Percentiles rank a stretch among this genome's conserved stretches.
These are phyloP conservation scores for Choiromyces venosus DNA, from an alignment of 495 filamentous ascomycete species.

Conservation along the genomic window DNA sequence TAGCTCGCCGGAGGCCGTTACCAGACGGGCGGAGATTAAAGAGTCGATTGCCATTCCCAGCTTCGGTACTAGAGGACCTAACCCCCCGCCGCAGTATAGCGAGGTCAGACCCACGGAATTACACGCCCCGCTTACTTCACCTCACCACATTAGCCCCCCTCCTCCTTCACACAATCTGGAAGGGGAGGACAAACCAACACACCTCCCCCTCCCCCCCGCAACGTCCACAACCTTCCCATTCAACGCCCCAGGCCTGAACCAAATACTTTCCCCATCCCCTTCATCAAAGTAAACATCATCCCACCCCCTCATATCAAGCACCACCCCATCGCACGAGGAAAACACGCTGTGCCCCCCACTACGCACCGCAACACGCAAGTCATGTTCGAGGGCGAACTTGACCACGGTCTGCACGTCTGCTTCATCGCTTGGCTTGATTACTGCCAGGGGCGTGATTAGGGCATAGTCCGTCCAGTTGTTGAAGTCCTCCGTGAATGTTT, in stretches of 20 bases:
- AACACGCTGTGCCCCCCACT: conserved; percentile 23
- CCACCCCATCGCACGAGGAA: conserved; percentile 17
- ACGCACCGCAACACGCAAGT: conserved; percentile 5
- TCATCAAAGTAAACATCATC: conserved; percentile 12
- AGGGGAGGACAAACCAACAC: conserved; percentile 6
- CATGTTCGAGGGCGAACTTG: background rate
- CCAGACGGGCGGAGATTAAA: conserved; percentile 41
- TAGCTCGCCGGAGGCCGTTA: conserved; percentile 42
- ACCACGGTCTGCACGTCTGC: background rate
- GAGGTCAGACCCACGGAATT: conserved; percentile 43
- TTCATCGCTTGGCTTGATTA: background rate
- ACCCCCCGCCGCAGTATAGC: conserved; percentile 43
- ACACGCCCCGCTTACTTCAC: conserved; percentile 18
- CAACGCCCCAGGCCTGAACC: conserved; percentile 8
- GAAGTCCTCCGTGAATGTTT: background rate
- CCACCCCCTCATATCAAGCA: conserved; percentile 20
- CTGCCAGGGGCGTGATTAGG: background rate
- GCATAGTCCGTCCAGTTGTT: background rate
- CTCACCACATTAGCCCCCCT: background rate
- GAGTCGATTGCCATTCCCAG: conserved; percentile 45
- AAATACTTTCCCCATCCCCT: conserved; percentile 9
- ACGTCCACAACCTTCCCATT: conserved; percentile 8
- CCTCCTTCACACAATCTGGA: too few relatives aligned
- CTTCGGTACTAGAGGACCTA: conserved; percentile 40
- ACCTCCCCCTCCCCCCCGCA: conserved; percentile 10